Evolutionary conservation across 257 asterid genomes (phyloP).

Genomic region (Coffea eugenioides): DNA sequence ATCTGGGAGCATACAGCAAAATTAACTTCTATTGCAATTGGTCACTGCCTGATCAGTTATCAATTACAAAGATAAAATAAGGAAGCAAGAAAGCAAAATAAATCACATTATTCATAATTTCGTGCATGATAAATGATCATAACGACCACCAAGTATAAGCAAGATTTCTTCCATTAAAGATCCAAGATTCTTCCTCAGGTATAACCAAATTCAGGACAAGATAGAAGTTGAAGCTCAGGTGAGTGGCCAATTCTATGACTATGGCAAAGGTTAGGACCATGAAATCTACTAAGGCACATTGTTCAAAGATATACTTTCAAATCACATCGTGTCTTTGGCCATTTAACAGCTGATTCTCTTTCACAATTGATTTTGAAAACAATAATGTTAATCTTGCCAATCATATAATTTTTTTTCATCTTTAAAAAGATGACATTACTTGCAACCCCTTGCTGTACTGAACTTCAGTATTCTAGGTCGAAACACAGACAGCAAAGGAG

Average conservation of each 20-base stretch:
- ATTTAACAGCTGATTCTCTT: too few relatives aligned
- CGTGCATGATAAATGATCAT: conserved; percentile 67
- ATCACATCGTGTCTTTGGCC: too few relatives aligned
- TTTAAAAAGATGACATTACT: too few relatives aligned
- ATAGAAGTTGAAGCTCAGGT: neutral
- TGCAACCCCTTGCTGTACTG: too few relatives aligned
- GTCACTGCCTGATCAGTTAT: neutral
- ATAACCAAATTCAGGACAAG: neutral
- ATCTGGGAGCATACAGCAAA: too few relatives aligned
- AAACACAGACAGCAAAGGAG: too few relatives aligned
- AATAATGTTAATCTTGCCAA: too few relatives aligned
- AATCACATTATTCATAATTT: conserved; percentile 51
- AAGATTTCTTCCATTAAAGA: conserved; percentile 77
- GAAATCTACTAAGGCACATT: neutral
- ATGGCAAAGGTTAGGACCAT: neutral
- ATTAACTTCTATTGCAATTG: neutral
- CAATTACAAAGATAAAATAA: conserved; percentile 8
- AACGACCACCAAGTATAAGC: conserved; percentile 96
- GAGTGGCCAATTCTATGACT: neutral
- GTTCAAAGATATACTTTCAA: neutral
- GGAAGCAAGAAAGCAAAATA: conserved; percentile 21
- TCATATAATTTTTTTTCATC: too few relatives aligned
- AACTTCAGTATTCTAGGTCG: too few relatives aligned
- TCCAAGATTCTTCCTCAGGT: conserved; percentile 60
- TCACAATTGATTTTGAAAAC: too few relatives aligned